Evolutionary conservation across 192 early-diverging fungal genomes (phyloP).

Genomic region (Coemansia interrupta): DNA sequence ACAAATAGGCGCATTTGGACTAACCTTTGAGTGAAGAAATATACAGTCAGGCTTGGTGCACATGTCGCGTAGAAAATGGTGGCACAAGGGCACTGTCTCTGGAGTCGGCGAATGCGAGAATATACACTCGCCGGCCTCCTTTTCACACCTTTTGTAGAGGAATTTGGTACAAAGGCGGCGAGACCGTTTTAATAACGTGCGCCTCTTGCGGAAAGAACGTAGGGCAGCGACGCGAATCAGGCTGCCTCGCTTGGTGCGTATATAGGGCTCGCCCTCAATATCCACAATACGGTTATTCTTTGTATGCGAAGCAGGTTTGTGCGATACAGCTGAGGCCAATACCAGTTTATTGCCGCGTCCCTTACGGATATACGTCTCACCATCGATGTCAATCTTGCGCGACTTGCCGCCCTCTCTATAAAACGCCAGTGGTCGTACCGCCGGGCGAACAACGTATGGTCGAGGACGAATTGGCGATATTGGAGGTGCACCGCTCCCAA

Average conservation of each 20-base stretch:
- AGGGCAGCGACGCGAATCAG: conserved; percentile 33
- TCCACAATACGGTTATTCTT: conserved; percentile 13
- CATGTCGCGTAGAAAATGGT: conserved; percentile 62
- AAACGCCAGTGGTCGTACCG: too few species aligned
- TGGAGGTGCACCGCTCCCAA: conserved; percentile 18
- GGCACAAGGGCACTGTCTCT: conserved; percentile 59
- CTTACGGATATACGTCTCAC: conserved; percentile 26
- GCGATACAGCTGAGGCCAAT: conserved; percentile 11
- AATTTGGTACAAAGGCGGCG: conserved; percentile 31
- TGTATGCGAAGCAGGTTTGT: background rate
- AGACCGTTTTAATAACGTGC: conserved; percentile 1
- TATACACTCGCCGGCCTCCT: conserved; percentile 36
- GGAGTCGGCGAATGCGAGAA: conserved; percentile 59
- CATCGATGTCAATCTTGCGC: conserved; percentile 25
- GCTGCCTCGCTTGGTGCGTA: conserved; percentile 37
- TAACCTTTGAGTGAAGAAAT: conserved; percentile 59
- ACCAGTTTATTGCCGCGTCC: conserved; percentile 44
- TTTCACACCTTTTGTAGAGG: conserved; percentile 28
- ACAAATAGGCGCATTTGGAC: conserved; percentile 61
- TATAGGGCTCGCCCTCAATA: conserved; percentile 38
- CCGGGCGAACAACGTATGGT: too few species aligned
- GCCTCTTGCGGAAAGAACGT: conserved; percentile 4
- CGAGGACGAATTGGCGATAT: too few species aligned
- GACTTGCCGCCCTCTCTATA: background rate
- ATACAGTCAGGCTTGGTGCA: conserved; percentile 57